These are phyloP conservation scores for Symbiodinium pilosum DNA, from an alignment of 73 alveolate genomes.

Conservation along the genomic window DNA sequence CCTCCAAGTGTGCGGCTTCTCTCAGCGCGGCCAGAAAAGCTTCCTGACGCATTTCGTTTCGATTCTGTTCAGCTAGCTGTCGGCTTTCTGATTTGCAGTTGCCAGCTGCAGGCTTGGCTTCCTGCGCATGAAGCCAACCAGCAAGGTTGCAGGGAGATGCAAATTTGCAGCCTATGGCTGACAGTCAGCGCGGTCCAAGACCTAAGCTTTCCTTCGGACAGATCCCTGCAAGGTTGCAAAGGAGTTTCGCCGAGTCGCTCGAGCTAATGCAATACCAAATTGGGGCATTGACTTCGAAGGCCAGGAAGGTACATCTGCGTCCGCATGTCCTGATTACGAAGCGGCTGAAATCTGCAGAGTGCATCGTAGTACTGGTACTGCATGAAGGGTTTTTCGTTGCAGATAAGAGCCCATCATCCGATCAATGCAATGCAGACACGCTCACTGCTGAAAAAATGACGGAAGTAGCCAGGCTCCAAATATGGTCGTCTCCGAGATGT, in stretches of 20 bases:
- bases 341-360: too few species aligned
- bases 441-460: too few species aligned
- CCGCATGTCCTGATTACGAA: too few species aligned
- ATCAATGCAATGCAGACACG: too few species aligned
- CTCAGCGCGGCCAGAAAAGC: conserved; percentile 16
- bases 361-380: too few species aligned
- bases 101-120: conserved; percentile 44
- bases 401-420: too few species aligned
- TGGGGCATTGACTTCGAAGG: conserved; percentile 93
- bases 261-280: background rate
- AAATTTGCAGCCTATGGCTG: too few species aligned
- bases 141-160: too few species aligned
- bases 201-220: too few species aligned
- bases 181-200: too few species aligned
- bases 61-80: background rate
- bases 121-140: conserved; percentile 64
- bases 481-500: conserved; percentile 79
- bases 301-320: too few species aligned
- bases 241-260: conserved; percentile 47
- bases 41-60: background rate
- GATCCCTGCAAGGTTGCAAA: background rate
- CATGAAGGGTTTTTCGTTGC: too few species aligned
- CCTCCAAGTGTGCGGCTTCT: conserved; percentile 73
- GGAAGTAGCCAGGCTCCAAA: conserved; percentile 10
- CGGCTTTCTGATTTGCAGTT: background rate